Evolutionary conservation across 768 basidiomycete species (phyloP).

Genomic region (Termitomyces heimii): DNA sequence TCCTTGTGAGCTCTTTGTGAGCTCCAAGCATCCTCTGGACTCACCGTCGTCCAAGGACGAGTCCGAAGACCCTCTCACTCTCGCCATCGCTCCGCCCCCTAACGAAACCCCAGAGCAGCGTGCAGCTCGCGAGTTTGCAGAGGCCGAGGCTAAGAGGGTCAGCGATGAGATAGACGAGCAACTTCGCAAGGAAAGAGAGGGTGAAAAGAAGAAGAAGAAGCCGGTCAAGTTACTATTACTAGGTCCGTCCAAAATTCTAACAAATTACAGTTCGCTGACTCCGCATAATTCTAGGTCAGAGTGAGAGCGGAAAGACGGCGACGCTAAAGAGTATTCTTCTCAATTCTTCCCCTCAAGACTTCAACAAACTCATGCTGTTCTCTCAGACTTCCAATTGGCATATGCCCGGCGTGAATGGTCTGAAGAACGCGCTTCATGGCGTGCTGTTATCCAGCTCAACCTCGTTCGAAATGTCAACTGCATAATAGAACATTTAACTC

Average conservation of each 20-base stretch:
- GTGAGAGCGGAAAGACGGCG: conserved; percentile 76
- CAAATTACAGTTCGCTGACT: neutral
- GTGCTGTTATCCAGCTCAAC: conserved; percentile 73
- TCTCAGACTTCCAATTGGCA: conserved; percentile 64
- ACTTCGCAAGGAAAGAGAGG: conserved; percentile 53
- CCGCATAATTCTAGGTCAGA: conserved; percentile 38
- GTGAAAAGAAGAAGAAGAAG: conserved; percentile 54
- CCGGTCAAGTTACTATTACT: conserved; percentile 73
- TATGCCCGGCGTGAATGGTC: conserved; percentile 68
- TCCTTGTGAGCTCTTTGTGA: conserved; percentile 16
- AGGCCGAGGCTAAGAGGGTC: conserved; percentile 56
- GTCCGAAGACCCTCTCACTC: conserved; percentile 54
- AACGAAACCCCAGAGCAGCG: conserved; percentile 58
- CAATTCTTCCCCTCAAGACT: conserved; percentile 1
- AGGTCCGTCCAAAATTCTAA: conserved; percentile 28
- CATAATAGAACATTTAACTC: conserved; percentile 50
- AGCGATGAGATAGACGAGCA: conserved; percentile 76
- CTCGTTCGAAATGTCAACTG: conserved; percentile 68
- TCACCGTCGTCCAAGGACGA: conserved; percentile 24
- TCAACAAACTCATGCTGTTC: neutral
- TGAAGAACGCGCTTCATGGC: conserved; percentile 66
- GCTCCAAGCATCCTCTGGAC: conserved; percentile 9
- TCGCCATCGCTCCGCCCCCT: conserved; percentile 55
- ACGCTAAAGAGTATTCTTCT: conserved; percentile 60
- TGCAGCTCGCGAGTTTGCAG: conserved; percentile 48